Evolutionary conservation across 306 rosid species (phyloP).

Genomic region (Phaseolus lunatus): DNA sequence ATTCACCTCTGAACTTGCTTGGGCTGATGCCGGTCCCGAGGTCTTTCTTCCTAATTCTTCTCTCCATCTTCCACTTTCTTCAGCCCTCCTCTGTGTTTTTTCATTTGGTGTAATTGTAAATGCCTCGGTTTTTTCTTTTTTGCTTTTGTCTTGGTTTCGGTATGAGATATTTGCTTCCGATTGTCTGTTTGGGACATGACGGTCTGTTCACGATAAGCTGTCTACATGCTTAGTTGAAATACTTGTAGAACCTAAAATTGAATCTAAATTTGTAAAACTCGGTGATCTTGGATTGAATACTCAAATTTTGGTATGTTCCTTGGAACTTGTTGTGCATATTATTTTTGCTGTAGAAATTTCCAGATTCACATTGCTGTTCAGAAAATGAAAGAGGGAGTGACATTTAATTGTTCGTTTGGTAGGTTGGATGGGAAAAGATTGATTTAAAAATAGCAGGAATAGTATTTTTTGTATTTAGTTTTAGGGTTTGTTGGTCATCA

Average conservation of each 20-base stretch:
- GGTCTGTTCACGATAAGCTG: not conserved
- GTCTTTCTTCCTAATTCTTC: constrained; percentile 39
- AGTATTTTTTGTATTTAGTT: not conserved
- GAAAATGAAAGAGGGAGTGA: not conserved
- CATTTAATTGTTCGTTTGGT: not conserved
- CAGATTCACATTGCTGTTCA: not conserved
- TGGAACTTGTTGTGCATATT: not conserved
- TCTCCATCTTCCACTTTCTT: not conserved
- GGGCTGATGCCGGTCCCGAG: constrained; percentile 99
- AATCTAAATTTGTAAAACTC: not conserved
- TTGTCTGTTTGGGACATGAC: not conserved
- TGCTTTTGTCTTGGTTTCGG: not conserved
- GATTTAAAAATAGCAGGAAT: not conserved
- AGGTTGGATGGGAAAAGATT: not conserved
- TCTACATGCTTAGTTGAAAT: not conserved
- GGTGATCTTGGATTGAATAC: not conserved
- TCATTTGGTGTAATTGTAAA: not conserved
- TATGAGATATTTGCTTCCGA: not conserved
- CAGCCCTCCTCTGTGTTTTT: not conserved
- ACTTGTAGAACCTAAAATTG: not conserved
- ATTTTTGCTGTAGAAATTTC: constrained; percentile 1
- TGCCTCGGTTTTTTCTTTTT: not conserved
- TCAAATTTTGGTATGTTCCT: not conserved
- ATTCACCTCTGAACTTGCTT: constrained; percentile 85
- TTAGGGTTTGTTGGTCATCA: not conserved